Evolutionary conservation across 306 rosid species (phyloP), one percentile per base, ranked within the genome.

Genomic region (Notholithocarpus densiflorus): DNA sequence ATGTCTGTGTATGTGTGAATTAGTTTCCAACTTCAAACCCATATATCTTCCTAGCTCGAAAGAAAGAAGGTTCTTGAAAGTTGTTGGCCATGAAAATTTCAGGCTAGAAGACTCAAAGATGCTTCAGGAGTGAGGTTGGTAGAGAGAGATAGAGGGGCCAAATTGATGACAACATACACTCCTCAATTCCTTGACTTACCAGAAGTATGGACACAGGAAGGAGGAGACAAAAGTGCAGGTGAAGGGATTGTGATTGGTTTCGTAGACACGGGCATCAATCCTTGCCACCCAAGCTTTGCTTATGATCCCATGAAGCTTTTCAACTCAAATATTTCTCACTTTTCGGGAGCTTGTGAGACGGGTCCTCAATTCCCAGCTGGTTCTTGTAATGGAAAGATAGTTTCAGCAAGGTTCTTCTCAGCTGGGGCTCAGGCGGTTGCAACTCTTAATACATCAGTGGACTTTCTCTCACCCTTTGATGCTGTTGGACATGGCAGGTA

Each of bases 401-500:
- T 89, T 14, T 82, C 91, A 0, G 98, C 97, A 0, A 86, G 86
- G 77, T 95, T 80, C 82, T 91, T 92, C 89, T 86, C 94, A 0
- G 86, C 90, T n/a, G 98, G 98, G 52, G 98, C 94, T 81, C 61
- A 84, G 79, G 94, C 98, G 4, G 34, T 18, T 34, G 78, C 91
- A 3, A 74, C 84, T 37, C 91, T 92, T 24, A 84, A 92, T 68
- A 24, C 97, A 83, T 87, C 98, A 1, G 12, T 85, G 1, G 98
- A 95, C 59, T 84, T 95, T 73, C 97, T 92, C 71, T 95, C 98
- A 18, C 98, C 98, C 0, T 90, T 86, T 80, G 97, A 92, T 84
- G 90, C 90, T 3, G 89, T 76, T 57, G 99, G 99, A 62, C 98
- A 93, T 78, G 98, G 99, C 84, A 95, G 98, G 98, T 93, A 81